Evolutionary conservation across 2,329 filamentous ascomycete species (phyloP).

Genomic region (Cladosporium sphaerospermum): DNA sequence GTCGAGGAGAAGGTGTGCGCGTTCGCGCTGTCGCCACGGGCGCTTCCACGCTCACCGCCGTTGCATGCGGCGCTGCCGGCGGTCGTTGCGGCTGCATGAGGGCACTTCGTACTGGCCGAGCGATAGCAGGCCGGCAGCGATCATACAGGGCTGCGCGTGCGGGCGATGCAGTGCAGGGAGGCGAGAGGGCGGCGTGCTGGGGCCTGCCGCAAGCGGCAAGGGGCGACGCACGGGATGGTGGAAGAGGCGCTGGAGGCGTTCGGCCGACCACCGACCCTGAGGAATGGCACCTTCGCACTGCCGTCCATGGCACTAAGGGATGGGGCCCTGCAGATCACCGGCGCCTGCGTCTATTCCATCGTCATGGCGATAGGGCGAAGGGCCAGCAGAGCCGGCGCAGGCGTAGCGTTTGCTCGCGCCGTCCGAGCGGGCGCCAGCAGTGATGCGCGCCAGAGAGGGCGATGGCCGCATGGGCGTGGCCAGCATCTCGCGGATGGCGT

Average conservation of each 20-base stretch:
- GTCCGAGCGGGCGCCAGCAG: neutral
- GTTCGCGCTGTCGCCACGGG: too few species aligned
- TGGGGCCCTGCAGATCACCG: slow-evolving; percentile 5
- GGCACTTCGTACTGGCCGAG: too few species aligned
- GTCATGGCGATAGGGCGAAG: slow-evolving; percentile 10
- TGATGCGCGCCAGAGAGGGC: too few species aligned
- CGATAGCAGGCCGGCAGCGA: too few species aligned
- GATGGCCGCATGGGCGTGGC: too few species aligned
- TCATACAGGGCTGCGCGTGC: too few species aligned
- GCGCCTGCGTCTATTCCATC: neutral
- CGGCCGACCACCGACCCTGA: neutral
- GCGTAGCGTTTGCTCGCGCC: neutral
- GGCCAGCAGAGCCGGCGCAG: neutral
- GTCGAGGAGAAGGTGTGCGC: too few species aligned
- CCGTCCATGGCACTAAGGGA: neutral
- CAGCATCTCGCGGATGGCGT: too few species aligned
- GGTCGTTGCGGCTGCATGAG: neutral
- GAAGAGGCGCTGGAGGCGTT: neutral
- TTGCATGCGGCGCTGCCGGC: neutral
- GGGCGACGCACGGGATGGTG: neutral
- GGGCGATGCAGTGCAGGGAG: neutral
- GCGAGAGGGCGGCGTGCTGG: neutral
- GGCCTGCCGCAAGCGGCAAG: neutral
- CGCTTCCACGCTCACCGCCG: too few species aligned
- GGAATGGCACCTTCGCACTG: neutral